These are phyloP conservation scores for Amylocystis lapponica DNA, from an alignment of 768 basidiomycete genomes.

Conservation along the genomic window DNA sequence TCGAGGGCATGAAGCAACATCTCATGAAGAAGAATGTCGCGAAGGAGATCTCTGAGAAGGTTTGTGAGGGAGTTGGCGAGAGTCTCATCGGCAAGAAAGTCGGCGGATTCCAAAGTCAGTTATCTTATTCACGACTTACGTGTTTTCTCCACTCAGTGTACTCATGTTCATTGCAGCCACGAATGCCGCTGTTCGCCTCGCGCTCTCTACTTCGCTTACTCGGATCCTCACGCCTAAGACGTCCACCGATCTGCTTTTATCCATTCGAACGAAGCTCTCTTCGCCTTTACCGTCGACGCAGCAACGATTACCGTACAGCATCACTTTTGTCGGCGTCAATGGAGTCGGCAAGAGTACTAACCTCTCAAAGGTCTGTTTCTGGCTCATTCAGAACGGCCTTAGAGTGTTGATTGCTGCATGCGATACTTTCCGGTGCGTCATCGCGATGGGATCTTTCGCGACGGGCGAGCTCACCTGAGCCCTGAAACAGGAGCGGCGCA, in stretches of 20 bases:
- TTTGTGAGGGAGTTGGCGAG: conserved; percentile 92
- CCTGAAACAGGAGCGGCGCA: conserved; percentile 84
- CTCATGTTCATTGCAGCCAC: too few relatives aligned
- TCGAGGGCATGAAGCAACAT: conserved; percentile 95
- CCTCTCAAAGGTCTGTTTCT: conserved; percentile 96
- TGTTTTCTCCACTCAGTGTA: not conserved
- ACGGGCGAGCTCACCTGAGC: conserved; percentile 1
- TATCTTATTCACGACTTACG: conserved; percentile 13
- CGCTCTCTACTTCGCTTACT: conserved; percentile 83
- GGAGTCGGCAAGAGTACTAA: conserved; percentile 99
- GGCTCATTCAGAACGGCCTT: conserved; percentile 94
- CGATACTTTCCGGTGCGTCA: conserved; percentile 83
- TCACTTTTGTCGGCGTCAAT: conserved; percentile 97
- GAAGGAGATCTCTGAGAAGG: conserved; percentile 88
- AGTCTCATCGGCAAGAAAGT: conserved; percentile 87
- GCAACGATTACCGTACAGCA: conserved; percentile 81
- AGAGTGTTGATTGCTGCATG: conserved; percentile 96
- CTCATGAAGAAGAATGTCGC: conserved; percentile 99
- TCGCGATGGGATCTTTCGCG: not conserved
- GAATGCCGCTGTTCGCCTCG: conserved; percentile 74
- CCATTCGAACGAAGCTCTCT: conserved; percentile 84
- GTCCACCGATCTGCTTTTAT: conserved; percentile 91
- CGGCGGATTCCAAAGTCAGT: conserved; percentile 83
- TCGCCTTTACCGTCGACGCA: conserved; percentile 69
- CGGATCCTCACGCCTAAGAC: conserved; percentile 95